Evolutionary conservation across 169 alveolate species (phyloP).

Genomic region (Eimeria sp.): DNA sequence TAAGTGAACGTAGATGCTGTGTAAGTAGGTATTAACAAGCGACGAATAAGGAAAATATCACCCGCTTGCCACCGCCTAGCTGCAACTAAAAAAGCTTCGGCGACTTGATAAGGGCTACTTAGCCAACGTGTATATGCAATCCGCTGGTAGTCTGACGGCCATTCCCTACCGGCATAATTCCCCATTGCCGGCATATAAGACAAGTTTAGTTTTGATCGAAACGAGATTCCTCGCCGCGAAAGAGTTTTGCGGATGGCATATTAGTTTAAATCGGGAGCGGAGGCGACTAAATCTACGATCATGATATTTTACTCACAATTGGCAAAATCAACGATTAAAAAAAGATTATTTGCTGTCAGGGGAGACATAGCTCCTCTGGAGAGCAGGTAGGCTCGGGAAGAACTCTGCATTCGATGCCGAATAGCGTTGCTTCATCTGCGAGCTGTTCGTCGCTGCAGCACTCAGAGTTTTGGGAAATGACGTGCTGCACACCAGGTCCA

Average conservation of each 20-base stretch:
- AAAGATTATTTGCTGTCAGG: neutral
- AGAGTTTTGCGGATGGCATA: neutral
- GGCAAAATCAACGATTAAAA: neutral
- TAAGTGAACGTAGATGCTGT: neutral
- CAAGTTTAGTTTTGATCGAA: neutral
- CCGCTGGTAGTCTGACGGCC: neutral
- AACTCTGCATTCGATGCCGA: conserved; percentile 44
- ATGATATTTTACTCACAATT: neutral
- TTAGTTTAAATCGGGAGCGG: neutral
- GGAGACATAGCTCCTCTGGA: neutral
- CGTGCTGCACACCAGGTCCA: neutral
- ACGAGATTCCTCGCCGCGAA: neutral
- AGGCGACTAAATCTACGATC: neutral
- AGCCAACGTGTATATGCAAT: neutral
- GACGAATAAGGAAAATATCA: neutral
- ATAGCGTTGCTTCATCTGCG: neutral
- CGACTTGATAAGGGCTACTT: neutral
- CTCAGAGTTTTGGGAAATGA: neutral
- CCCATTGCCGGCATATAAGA: neutral
- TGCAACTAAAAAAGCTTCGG: too few relatives aligned
- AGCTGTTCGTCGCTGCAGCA: neutral
- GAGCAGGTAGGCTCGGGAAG: conserved; percentile 18
- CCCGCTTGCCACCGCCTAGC: too few relatives aligned
- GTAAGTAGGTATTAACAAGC: neutral
- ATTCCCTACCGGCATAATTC: too few relatives aligned